Evolutionary conservation across 371 early-diverging fungal species (phyloP), one percentile per base, ranked within the genome.

Genomic region (Rhizopus microsporus): DNA sequence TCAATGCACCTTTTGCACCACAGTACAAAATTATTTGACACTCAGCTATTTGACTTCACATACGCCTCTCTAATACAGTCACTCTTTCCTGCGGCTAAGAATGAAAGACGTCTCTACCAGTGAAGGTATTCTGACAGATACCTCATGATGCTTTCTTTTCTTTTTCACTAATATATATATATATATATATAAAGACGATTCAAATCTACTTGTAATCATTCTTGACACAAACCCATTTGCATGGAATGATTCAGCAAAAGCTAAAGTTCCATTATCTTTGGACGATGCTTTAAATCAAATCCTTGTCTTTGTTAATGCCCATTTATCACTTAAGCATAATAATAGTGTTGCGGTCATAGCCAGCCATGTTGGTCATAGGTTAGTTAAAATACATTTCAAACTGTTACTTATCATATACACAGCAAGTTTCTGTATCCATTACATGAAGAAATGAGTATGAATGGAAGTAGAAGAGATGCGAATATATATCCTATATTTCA

Each of bases 221-320:
- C 68, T 93, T 47, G 93, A 92, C 62, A 85, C 86, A 23, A 92
- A 91, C 69, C 88, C 90, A 7, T 81, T 87, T 51, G 82, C 84
- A 13, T 93, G 93, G 93, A 77, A 72, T 4, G 69, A 71, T 50
- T 77, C 79, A 13, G 64, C 77, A 12, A 81, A 80, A 47, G 68
- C 81, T 7, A 57, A 69, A 1, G 60, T 70, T 16, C 83, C 87
- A 33, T 74, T 89, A 7, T 68, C 85, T 0, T 73, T 93, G 7
- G 82, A 78, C 65, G 69, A 81, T 51, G 90, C 89, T 0, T 65
- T 94, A 15, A 85, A 86, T 48, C 94, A 94, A 56, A 71, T 91
- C 13, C 63, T 93, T 7, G 77, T 93, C 7, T 94, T 92, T 60
- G 82, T 94, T 55, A 93, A 95, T 67, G 93, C 95, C 2, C 93